phyloP scores from a whole-genome alignment of 208 protist species.

The Wallacemonas collosoma region DNA sequence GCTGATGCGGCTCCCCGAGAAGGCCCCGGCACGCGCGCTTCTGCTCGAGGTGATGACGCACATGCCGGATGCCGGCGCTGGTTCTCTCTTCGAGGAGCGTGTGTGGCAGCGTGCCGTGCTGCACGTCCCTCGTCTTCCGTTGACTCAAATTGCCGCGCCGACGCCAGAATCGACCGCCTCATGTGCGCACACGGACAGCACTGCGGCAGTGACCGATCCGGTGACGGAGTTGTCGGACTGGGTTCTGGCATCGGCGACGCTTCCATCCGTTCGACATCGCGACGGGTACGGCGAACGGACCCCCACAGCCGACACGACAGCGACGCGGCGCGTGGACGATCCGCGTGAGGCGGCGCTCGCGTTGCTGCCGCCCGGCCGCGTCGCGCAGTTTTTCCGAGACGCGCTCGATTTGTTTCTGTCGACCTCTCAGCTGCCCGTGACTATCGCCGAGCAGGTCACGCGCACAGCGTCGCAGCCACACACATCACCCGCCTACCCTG shows the following conservation, averaged over 20 bases:
- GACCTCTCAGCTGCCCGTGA: too few species aligned
- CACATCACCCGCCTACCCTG: too few species aligned
- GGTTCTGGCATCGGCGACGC: background rate
- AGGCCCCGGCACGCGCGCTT: background rate
- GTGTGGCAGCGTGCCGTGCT: constrained; percentile 17
- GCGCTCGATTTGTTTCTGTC: background rate
- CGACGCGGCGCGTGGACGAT: background rate
- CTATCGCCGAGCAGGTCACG: too few species aligned
- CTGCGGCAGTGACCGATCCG: background rate
- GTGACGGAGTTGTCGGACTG: constrained; percentile 13
- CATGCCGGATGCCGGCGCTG: background rate
- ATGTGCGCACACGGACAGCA: too few species aligned
- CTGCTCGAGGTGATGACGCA: background rate
- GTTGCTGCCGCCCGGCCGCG: background rate
- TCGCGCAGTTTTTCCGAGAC: background rate
- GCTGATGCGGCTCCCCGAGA: background rate
- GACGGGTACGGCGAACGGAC: too few species aligned
- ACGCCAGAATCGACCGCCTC: too few species aligned
- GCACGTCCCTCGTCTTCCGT: background rate
- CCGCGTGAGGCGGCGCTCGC: background rate
- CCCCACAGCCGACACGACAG: background rate
- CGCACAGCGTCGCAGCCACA: too few species aligned
- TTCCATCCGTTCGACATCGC: background rate
- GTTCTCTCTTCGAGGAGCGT: background rate
- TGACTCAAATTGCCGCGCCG: background rate